Evolutionary conservation across 495 filamentous ascomycete species (phyloP).

Genomic region (Letharia columbiana): DNA sequence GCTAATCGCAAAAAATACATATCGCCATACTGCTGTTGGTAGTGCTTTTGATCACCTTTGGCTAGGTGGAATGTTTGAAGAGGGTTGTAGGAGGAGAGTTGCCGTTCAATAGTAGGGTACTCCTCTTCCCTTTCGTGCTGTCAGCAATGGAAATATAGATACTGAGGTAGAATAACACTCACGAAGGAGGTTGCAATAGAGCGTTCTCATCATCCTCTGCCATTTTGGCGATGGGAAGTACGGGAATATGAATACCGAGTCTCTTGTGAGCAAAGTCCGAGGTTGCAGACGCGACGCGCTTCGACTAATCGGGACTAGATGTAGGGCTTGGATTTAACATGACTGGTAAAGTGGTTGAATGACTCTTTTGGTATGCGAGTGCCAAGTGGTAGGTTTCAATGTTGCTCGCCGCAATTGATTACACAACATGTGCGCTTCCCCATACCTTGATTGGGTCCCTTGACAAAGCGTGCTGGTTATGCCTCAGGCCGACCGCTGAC

Average conservation of each 20-base stretch:
- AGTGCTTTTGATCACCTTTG: conserved; percentile 60
- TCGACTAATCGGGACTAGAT: neutral
- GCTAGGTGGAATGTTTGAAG: conserved; percentile 63
- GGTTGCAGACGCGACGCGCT: neutral
- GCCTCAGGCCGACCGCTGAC: too few species aligned
- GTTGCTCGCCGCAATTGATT: too few species aligned
- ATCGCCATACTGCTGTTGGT: conserved; percentile 92
- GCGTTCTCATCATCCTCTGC: conserved; percentile 6
- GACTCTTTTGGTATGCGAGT: too few species aligned
- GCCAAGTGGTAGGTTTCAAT: too few species aligned
- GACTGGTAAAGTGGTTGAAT: too few species aligned
- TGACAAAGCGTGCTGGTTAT: too few species aligned
- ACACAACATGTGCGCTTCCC: too few species aligned
- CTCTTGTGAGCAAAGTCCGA: neutral
- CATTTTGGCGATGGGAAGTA: neutral
- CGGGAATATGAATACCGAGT: neutral
- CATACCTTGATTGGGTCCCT: too few species aligned
- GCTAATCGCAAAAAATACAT: conserved; percentile 93
- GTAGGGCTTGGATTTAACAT: neutral
- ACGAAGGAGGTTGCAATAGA: conserved; percentile 18
- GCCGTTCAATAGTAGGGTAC: conserved; percentile 37
- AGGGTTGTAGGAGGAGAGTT: conserved; percentile 61
- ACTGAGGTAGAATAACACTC: neutral
- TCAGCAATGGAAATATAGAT: conserved; percentile 4
- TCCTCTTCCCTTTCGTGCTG: conserved; percentile 33